Evolutionary conservation across 2,329 filamentous ascomycete species (phyloP), one percentile per base, ranked within the genome.

Genomic region (Teratosphaeria zuluensis): DNA sequence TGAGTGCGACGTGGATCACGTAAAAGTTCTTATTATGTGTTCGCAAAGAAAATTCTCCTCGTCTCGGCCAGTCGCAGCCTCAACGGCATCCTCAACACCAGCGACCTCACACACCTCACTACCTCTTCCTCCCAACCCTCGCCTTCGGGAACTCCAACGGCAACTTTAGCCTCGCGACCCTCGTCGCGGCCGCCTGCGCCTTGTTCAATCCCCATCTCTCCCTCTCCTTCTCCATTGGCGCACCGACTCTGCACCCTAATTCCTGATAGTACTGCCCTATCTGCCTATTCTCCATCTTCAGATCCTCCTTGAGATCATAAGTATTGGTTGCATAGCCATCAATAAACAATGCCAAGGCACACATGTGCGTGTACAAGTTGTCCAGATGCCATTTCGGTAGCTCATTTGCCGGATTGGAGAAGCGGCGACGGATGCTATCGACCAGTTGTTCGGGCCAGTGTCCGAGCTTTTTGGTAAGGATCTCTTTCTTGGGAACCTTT

Each of bases 121-220:
- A 65, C 58, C 57, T 58, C 61, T 54, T 62, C 54, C 64, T 56
- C 52, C 61, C 62, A 11, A 32, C 32, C 32, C 58, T 56, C 67
- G 76, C 70, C 76, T 87, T 91, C 1, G 92, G 94, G 71, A 96
- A 96, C 60, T 86, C 81, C 53, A 96, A 76, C 2, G 94, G 94
- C 62, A 96, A 73, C 66, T 81, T 83, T 67, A 97, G 76, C 65
- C 84, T 84, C 12, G 88, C 91, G 55, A 92, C 76, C 60, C 75
- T 80, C 61, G 84, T 84, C 58, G 83, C 83, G 21, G 74, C 72
- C 3, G 80, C 81, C 67, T 84, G 80, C 1, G 82, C 82, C 70
- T 85, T 85, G 33, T 81, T 82, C 64, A 85, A 80, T 59, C 82
- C 78, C 64, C 80, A 33, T 5, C 6, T 52, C 83, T 32, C 72